Evolutionary conservation across 257 asterid genomes (phyloP).

Genomic region (Ilex asprella): DNA sequence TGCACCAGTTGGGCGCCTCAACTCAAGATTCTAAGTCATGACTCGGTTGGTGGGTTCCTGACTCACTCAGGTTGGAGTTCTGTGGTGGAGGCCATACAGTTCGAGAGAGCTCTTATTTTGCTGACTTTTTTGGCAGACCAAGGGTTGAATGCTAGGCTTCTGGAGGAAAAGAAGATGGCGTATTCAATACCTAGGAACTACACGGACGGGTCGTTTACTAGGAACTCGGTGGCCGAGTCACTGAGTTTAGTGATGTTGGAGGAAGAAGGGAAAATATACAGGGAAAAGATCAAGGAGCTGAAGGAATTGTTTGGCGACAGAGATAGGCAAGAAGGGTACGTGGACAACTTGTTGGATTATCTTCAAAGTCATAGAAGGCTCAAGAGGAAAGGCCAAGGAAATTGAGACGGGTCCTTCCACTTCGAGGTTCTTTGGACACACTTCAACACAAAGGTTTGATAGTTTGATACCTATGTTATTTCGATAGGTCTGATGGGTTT

Average conservation of each 20-base stretch:
- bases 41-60: too few relatives aligned
- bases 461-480: too few relatives aligned
- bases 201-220: slow-evolving; percentile 7
- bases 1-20: neutral
- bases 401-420: too few relatives aligned
- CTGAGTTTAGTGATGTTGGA: slow-evolving; percentile 19
- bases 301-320: slow-evolving; percentile 11
- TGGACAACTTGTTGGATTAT: slow-evolving; percentile 13
- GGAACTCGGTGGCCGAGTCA: too few relatives aligned
- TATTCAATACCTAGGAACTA: slow-evolving; percentile 21
- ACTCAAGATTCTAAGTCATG: neutral
- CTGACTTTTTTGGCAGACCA: slow-evolving; percentile 10
- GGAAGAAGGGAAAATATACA: slow-evolving; percentile 19
- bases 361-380: neutral
- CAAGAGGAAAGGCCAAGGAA: neutral
- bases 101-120: slow-evolving; percentile 15
- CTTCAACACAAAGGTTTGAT: too few relatives aligned
- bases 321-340: slow-evolving; percentile 10
- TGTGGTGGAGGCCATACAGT: slow-evolving; percentile 24
- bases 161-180: slow-evolving; percentile 20
- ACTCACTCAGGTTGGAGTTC: slow-evolving; percentile 27
- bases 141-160: too few relatives aligned
- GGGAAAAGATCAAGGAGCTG: slow-evolving; percentile 25
- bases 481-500: too few relatives aligned
- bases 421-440: too few relatives aligned